phyloP scores from a whole-genome alignment of 176 grass and related monocot genomes.

The Aegilops bicornis region DNA sequence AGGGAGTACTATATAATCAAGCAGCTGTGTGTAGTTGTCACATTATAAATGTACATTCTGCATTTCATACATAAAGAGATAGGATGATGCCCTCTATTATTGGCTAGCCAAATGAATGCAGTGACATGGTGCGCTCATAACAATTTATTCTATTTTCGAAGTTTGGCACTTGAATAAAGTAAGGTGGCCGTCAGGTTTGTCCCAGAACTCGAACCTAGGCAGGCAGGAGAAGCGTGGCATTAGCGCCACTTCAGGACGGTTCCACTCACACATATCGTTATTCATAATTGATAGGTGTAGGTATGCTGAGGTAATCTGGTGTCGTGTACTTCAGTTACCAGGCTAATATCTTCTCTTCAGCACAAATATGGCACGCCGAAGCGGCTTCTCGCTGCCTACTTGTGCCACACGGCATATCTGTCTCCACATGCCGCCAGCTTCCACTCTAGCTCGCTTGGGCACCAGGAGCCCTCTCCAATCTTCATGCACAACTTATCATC shows the following conservation, averaged over 20 bases:
- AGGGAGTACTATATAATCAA: not conserved
- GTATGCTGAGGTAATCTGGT: not conserved
- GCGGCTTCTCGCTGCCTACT: conserved; percentile 38
- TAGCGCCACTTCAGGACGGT: not conserved
- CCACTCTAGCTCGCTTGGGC: conserved; percentile 65
- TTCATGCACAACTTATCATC: conserved; percentile 90
- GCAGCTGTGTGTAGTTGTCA: not conserved
- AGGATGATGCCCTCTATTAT: not conserved
- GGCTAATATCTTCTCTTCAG: not conserved
- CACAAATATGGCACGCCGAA: not conserved
- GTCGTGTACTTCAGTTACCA: conserved; percentile 2
- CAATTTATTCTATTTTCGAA: not conserved
- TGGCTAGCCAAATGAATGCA: not conserved
- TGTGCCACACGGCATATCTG: conserved; percentile 94
- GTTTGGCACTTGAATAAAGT: not conserved
- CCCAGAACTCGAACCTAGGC: not conserved
- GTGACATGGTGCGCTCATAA: not conserved
- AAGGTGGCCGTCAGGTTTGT: not conserved
- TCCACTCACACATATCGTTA: not conserved
- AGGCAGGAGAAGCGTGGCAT: not conserved
- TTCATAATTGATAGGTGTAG: not conserved
- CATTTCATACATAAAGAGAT: not conserved
- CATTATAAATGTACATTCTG: not conserved
- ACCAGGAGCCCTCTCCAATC: conserved; percentile 76
- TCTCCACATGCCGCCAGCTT: conserved; percentile 57